A percentile compares a stretch with the other conserved stretches of the same genome.
These are phyloP conservation scores for Coemansia sp. DNA, from an alignment of 192 early-diverging fungal species.

Conservation along the genomic window DNA sequence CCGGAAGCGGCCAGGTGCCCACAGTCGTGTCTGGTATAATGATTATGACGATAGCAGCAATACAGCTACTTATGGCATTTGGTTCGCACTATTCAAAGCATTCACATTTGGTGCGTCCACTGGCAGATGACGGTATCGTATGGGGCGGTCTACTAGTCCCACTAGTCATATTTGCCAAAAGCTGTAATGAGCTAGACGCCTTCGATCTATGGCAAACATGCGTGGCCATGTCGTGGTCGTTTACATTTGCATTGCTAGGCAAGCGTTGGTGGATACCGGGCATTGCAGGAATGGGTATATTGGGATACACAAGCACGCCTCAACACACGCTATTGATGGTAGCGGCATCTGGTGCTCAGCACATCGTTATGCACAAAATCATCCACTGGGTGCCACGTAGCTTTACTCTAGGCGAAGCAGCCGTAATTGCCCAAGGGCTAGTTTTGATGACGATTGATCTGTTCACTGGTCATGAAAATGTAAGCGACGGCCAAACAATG, in stretches of 20 bases:
- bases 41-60: no score
- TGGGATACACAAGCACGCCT: not conserved
- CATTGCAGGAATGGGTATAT: slow-evolving; percentile 1
- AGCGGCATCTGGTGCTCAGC: not conserved
- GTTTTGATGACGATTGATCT: slow-evolving; percentile 13
- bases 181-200: not conserved
- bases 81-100: no score
- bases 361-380: not conserved
- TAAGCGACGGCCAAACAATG: slow-evolving; percentile 1
- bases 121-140: slow-evolving; percentile 26
- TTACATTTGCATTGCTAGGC: not conserved
- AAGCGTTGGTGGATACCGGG: not conserved
- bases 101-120: slow-evolving; percentile 12
- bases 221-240: slow-evolving; percentile 11
- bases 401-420: slow-evolving; percentile 46
- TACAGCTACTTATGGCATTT: no score
- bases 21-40: no score
- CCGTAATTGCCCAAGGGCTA: slow-evolving; percentile 22
- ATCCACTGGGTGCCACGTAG: slow-evolving; percentile 20
- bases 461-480: not conserved
- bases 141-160: slow-evolving; percentile 39
- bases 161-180: slow-evolving; percentile 19
- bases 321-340: not conserved
- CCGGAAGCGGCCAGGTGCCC: no score
- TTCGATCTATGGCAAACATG: not conserved